Evolutionary conservation across 768 basidiomycete species (phyloP).

Genomic region (Russula olivacea): DNA sequence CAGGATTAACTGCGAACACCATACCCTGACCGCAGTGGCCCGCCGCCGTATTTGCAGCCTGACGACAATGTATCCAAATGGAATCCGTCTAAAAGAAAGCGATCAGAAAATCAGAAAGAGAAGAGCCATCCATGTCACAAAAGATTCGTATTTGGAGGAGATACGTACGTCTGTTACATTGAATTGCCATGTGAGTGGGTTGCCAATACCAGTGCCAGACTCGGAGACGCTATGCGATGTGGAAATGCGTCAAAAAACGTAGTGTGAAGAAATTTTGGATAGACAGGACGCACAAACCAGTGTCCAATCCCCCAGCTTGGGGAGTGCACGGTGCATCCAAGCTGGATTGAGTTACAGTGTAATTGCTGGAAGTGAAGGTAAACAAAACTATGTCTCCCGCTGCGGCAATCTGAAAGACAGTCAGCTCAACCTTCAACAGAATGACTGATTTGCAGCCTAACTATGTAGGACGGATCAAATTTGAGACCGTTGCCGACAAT

Average conservation of each 20-base stretch:
- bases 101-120: not conserved
- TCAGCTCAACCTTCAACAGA: not conserved
- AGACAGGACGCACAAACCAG: constrained; percentile 29
- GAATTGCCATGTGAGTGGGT: constrained; percentile 20
- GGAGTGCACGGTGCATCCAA: constrained; percentile 29
- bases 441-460: not conserved
- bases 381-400: constrained; percentile 28
- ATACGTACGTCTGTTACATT: constrained; percentile 27
- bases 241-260: not conserved
- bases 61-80: constrained; percentile 30
- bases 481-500: constrained; percentile 3
- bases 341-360: constrained; percentile 30
- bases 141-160: not conserved
- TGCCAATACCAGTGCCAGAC: constrained; percentile 1
- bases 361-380: constrained; percentile 28
- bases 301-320: constrained; percentile 27
- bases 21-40: constrained; percentile 29
- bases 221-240: constrained; percentile 25
- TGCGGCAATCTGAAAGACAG: constrained; percentile 12
- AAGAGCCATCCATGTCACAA: not conserved
- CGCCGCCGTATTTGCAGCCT: constrained; percentile 13
- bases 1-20: constrained; percentile 31
- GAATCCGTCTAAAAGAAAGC: constrained; percentile 18
- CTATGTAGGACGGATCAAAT: constrained; percentile 11
- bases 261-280: not conserved